Evolutionary conservation across 2,329 filamentous ascomycete species (phyloP).

Genomic region (Pyrenophora graminea): DNA sequence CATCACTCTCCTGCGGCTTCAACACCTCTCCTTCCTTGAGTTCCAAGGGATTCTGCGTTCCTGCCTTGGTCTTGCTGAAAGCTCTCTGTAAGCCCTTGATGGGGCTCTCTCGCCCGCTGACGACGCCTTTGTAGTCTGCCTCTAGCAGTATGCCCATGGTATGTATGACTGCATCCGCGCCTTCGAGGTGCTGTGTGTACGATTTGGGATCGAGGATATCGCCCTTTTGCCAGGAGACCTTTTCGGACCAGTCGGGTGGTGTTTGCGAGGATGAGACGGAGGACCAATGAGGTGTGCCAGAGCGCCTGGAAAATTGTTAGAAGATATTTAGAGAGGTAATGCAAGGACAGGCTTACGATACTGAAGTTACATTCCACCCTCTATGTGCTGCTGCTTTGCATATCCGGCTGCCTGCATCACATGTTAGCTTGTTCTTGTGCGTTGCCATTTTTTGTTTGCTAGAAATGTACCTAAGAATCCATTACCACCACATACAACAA

Average conservation of each 20-base stretch:
- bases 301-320: constrained; percentile 64
- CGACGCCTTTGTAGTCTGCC: constrained; percentile 93
- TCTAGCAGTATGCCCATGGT: constrained; percentile 95
- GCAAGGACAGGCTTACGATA: constrained; percentile 65
- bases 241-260: constrained; percentile 78
- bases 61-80: constrained; percentile 68
- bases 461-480: constrained; percentile 74
- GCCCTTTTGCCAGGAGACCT: constrained; percentile 84
- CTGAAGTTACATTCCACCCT: constrained; percentile 89
- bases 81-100: constrained; percentile 76
- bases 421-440: neutral
- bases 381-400: constrained; percentile 85
- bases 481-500: constrained; percentile 91
- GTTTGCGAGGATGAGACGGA: constrained; percentile 71
- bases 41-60: constrained; percentile 72
- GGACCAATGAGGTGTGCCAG: constrained; percentile 85
- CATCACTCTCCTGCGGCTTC: constrained; percentile 67
- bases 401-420: constrained; percentile 68
- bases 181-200: constrained; percentile 75
- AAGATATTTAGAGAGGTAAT: constrained; percentile 1
- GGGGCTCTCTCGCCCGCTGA: constrained; percentile 83
- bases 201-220: constrained; percentile 83
- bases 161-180: constrained; percentile 86
- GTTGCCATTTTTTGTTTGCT: neutral
- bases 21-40: constrained; percentile 62